A percentile compares a stretch with the other conserved stretches of the same genome.
These are phyloP conservation scores for Byssochlamys sp. DNA, from an alignment of 2,329 filamentous ascomycete species.

Conservation along the genomic window DNA sequence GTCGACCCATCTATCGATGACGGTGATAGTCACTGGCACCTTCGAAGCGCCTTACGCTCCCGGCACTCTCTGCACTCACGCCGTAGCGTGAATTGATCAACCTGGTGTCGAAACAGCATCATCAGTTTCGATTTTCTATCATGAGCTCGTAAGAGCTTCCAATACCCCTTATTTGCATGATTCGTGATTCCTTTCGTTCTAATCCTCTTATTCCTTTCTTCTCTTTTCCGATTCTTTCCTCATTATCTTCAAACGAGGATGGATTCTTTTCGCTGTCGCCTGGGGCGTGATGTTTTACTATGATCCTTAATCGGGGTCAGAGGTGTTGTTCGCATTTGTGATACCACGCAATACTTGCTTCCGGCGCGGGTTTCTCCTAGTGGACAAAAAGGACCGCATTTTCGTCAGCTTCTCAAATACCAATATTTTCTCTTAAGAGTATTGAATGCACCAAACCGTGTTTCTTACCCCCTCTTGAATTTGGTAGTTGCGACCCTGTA, in stretches of 20 bases:
- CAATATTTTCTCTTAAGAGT: not conserved
- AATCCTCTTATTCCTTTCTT: not conserved
- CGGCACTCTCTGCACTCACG: not conserved
- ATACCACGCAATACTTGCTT: not conserved
- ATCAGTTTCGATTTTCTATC: not conserved
- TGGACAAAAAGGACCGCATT: not conserved
- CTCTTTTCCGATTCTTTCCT: not conserved
- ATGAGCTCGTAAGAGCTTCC: not conserved
- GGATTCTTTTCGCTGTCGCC: not conserved
- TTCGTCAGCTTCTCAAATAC: not conserved
- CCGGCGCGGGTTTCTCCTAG: not conserved
- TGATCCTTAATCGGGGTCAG: not conserved
- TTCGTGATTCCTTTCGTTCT: not conserved
- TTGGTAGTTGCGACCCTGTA: too few relatives aligned
- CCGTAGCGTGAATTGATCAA: not conserved
- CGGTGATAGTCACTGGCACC: not conserved
- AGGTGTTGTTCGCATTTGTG: not conserved
- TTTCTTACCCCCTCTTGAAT: not conserved
- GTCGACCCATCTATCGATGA: not conserved
- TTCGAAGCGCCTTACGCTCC: not conserved
- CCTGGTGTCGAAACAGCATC: not conserved
- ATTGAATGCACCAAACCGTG: not conserved
- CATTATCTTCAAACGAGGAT: not conserved
- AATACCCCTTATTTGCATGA: not conserved
- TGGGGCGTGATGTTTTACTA: not conserved